Base-by-base conservation (phyloP, 768 basidiomycete species). In the Serendipita vermifera region DNA sequence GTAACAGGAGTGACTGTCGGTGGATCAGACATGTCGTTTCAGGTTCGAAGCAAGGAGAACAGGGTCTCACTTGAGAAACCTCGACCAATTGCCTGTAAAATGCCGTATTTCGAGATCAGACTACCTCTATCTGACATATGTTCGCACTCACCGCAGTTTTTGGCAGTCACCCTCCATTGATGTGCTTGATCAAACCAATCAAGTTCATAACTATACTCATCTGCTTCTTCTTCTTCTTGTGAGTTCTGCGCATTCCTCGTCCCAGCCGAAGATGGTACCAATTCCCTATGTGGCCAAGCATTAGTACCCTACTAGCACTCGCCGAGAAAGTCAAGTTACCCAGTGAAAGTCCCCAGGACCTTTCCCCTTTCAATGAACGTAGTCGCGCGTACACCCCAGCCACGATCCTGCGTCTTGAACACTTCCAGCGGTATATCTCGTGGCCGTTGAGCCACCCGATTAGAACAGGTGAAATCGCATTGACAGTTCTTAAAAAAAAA, bases 61-160 rank as follows among this genome's bases (percentile, higher is more conserved):
- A 13, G 35, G 36, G 32, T 20, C 26, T 9, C 60, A 83, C 83
- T 85, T 86, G 31, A 85, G 70, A 59, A 85, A 86, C 3, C 83
- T 75, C 5, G 82, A 81, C 84, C 84, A 86, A 61, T 85, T 86
- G 5, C 84, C 83, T 84, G 59, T 24, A 48, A 51, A 40, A 33
- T 33, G 14, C 29, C 3, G 22, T 39, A 61, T 55, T 33, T 38
- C 3, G 63, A 39, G 40, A 29, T 32, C 20, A 54, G 29, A 36
- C 48, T 15, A 7, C 13, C 32, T 15, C 2, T 46, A 22, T 13
- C 26, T 13, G 43, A n/a, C 17, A 20, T 3, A 39, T 26, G 3
- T 7, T 11, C 7, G 35, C 20, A 60, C 77, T 39, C 54, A 81
- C 83, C 83, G 59, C 65, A 70, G 1, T 62, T 63, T 51, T 70